These are phyloP conservation scores for Lavandula angustifolia DNA, from an alignment of 257 asterid genomes.

Conservation along the genomic window DNA sequence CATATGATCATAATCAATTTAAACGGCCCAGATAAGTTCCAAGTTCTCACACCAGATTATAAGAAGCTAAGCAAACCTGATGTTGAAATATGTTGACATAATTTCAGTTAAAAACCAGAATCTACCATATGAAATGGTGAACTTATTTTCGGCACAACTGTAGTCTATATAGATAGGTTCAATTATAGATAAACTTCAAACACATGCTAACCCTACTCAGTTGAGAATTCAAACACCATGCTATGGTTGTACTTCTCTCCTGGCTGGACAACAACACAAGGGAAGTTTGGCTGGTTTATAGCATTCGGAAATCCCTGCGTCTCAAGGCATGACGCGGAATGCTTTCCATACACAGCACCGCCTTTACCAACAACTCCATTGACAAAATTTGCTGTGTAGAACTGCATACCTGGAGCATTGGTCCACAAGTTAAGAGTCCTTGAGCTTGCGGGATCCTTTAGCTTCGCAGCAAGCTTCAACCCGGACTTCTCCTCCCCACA, in stretches of 20 bases:
- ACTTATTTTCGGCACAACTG: slow-evolving; percentile 19
- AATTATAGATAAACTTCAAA: neutral
- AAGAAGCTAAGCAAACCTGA: slow-evolving; percentile 2
- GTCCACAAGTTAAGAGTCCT: slow-evolving; percentile 91
- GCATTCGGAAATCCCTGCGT: slow-evolving; percentile 98
- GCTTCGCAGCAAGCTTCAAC: slow-evolving; percentile 72
- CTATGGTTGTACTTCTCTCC: slow-evolving; percentile 79
- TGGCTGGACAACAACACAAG: slow-evolving; percentile 74
- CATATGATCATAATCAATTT: too few species aligned
- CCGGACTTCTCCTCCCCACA: slow-evolving; percentile 67
- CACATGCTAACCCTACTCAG: slow-evolving; percentile 38
- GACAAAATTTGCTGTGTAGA: slow-evolving; percentile 86
- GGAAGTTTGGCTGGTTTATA: slow-evolving; percentile 71
- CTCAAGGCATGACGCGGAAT: slow-evolving; percentile 79
- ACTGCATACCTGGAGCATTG: slow-evolving; percentile 93
- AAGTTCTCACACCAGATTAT: neutral
- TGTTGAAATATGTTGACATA: neutral
- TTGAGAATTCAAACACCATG: slow-evolving; percentile 83
- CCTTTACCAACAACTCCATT: slow-evolving; percentile 78
- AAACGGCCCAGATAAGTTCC: too few species aligned
- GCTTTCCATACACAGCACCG: slow-evolving; percentile 74
- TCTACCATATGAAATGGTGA: neutral
- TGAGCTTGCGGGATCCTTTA: slow-evolving; percentile 77
- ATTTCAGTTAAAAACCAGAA: neutral
- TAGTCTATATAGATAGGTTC: neutral